Evolutionary conservation across 805 yeast species (phyloP).

Genomic region (Cyberlindnera saturnus): DNA sequence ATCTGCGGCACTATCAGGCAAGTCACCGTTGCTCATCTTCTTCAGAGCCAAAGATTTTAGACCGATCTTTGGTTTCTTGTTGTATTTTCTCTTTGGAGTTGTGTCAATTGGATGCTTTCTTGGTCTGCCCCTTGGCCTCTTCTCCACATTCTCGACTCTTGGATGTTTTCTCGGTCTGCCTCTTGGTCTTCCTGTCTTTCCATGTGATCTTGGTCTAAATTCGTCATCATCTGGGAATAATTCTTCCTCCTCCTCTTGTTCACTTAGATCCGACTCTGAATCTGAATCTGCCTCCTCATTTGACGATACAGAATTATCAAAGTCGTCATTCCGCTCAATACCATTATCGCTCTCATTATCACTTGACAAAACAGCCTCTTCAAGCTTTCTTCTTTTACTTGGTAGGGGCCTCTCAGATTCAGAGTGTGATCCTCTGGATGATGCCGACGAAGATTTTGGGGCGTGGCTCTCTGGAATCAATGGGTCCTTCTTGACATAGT

Average conservation of each 20-base stretch:
- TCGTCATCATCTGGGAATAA: slow-evolving; percentile 15
- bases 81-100: slow-evolving; percentile 14
- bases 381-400: slow-evolving; percentile 1
- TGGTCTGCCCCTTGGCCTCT: slow-evolving; percentile 13
- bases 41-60: slow-evolving; percentile 12
- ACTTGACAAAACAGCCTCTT: slow-evolving; percentile 6
- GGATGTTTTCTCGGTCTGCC: slow-evolving; percentile 22
- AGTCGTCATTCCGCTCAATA: slow-evolving; percentile 7
- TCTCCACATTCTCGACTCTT: slow-evolving; percentile 26
- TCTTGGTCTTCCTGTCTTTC: neutral
- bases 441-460: neutral
- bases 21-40: slow-evolving; percentile 3
- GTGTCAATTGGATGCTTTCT: slow-evolving; percentile 20
- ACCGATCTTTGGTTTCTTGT: slow-evolving; percentile 24
- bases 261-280: no score
- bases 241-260: slow-evolving; percentile 10
- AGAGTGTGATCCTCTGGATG: neutral
- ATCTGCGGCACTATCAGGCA: neutral
- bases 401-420: neutral
- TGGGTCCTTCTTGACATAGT: slow-evolving; percentile 2
- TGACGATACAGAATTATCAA: neutral
- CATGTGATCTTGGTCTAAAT: slow-evolving; percentile 20
- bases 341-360: slow-evolving; percentile 3
- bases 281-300: slow-evolving; percentile 8
- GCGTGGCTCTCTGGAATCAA: neutral